Base-by-base conservation (phyloP, 306 rosid genomes). In the Fragaria ananassa region DNA sequence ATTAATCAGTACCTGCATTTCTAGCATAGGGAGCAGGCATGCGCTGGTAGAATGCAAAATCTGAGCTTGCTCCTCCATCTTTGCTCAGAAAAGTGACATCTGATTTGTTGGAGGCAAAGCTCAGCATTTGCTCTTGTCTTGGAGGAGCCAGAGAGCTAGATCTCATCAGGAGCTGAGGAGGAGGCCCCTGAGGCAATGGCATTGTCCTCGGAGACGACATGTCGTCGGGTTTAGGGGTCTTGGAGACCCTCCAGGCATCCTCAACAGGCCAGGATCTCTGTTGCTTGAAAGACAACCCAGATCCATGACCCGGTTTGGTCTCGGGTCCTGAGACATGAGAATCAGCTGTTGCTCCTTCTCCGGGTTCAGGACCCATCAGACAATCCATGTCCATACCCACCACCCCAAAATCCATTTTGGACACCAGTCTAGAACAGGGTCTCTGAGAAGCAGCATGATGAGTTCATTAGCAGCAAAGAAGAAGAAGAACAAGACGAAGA, bases 81-180 rank as follows among this genome's bases (percentile, higher is more conserved):
- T 80, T 82, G 53, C 21, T 50, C 15, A 58, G 79, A 76, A 78
- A 76, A 25, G 53, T 44, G 70, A 74, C 76, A 23, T 78, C 82
- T 47, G 90, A 67, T 76, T 81, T 81, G 57, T 25, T 42, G 35
- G 84, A 70, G 70, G 90, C 80, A 84, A 87, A 87, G 84, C 88
- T 84, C n/a, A 84, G 88, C 90, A 82, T 82, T 37, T 79, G 90
- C 76, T 80, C 90, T 67, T 80, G 82, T 41, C 70, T 71, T 53
- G 53, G 75, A 42, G 57, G 54, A 23, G 74, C 61, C 23, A 70
- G 23, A 72, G 76, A 17, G 76, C 57, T 79, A 79, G 90, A 87
- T 87, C 90, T 79, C 78, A 81, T 54, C 63, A 81, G 70, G n/a
- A 64, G 69, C 69, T 64, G 69, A 29, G 66, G 39, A 46, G 89